Evolutionary conservation across 2,329 filamentous ascomycete species (phyloP), one percentile per base, ranked within the genome.

Genomic region (Knoxdaviesia proteae): DNA sequence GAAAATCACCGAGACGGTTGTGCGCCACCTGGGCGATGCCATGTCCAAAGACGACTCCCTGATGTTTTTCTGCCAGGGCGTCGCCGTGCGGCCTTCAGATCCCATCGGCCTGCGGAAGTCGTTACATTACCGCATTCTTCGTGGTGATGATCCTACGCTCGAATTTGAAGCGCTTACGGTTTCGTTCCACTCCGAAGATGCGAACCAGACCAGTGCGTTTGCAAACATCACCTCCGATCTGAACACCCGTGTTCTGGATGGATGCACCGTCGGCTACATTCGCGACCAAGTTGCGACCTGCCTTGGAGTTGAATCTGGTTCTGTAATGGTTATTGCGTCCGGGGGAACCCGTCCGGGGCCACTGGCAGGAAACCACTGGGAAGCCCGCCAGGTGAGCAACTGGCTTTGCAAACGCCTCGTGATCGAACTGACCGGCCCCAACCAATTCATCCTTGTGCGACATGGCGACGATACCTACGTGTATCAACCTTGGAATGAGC

Each of bases 311-410:
- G 42, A 44, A 29, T 38, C 38, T 6, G 40, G 37, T 32, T 35
- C 34, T 8, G 29, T 44, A 29, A 36, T 38, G 7, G 38, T 44
- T 5, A 36, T 29, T 6, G 20, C 38, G 9, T n/a, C 8, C 8
- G 42, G 42, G 6, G 42, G 42, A 6, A 39, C 33, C 30, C 38
- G 42, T 5, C 29, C 38, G 29, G 42, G 42, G 3, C 33, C 33
- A 7, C n/a, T 44, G 30, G 42, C 40, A 7, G 42, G 42, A 8
- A 36, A 32, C 10, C 32, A 36, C 10, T 44, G 42, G 42, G 20
- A 40, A 9, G 5, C 40, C 11, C 11, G 29, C 6, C 37, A 34
- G 29, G 20, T 44, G 9, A 10, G 31, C 30, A 32, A 7, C n/a
- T 44, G 38, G 38, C 38, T 8, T 7, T 34, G 33, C 38, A 6